Evolutionary conservation across 2,329 filamentous ascomycete genomes (phyloP).

Genomic region (Neopestalotiopsis sp.): DNA sequence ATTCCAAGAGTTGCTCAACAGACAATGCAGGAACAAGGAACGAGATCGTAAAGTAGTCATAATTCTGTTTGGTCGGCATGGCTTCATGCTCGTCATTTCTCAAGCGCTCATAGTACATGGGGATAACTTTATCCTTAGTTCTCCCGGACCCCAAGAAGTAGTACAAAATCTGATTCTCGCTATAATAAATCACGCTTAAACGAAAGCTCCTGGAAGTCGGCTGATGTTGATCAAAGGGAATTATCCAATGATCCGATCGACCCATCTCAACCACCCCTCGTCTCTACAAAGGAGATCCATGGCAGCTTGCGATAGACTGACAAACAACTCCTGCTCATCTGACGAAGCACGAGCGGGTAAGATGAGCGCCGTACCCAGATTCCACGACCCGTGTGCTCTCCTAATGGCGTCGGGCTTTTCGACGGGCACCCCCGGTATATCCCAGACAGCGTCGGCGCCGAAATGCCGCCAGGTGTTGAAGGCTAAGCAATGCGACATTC

Average conservation of each 20-base stretch:
- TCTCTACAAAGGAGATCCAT: conserved; percentile 38
- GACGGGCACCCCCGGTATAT: conserved; percentile 42
- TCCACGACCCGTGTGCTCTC: conserved; percentile 37
- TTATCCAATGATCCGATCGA: conserved; percentile 40
- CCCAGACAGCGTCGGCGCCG: conserved; percentile 47
- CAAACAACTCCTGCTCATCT: conserved; percentile 37
- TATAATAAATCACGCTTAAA: neutral
- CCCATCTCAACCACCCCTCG: conserved; percentile 37
- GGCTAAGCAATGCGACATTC: conserved; percentile 44
- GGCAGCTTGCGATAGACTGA: conserved; percentile 37
- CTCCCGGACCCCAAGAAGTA: neutral
- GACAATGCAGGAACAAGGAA: neutral
- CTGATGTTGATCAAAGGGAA: neutral
- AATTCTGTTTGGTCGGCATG: neutral
- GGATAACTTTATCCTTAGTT: neutral
- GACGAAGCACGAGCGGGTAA: conserved; percentile 35
- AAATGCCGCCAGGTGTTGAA: conserved; percentile 54
- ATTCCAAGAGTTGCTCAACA: neutral
- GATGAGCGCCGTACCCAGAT: conserved; percentile 38
- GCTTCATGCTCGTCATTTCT: neutral
- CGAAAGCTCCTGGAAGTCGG: neutral
- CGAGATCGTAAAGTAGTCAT: neutral
- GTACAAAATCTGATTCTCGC: neutral
- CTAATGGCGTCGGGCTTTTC: conserved; percentile 42
- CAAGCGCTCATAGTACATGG: neutral